phyloP scores from a whole-genome alignment of 2,329 filamentous ascomycete genomes.

The Pyrenochaeta sp. region DNA sequence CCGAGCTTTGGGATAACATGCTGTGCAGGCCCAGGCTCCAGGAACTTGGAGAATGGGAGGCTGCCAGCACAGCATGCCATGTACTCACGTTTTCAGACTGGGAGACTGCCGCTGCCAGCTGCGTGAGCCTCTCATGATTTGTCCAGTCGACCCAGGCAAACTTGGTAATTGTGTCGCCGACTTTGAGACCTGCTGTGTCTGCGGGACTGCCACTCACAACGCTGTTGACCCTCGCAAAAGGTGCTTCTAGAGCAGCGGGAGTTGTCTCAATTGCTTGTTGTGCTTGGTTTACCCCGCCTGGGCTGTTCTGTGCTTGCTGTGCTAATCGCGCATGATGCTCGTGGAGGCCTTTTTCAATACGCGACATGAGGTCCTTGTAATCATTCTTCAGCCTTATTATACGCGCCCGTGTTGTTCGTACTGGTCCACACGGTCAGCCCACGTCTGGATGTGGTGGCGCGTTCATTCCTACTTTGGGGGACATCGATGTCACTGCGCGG shows the following conservation, averaged over 20 bases:
- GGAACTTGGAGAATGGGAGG: not conserved
- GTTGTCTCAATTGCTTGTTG: conserved; percentile 33
- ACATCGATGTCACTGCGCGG: conserved; percentile 94
- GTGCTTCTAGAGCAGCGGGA: conserved; percentile 59
- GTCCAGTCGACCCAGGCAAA: conserved; percentile 85
- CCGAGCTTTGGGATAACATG: conserved; percentile 8
- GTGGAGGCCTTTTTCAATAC: conserved; percentile 86
- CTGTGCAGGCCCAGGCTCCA: conserved; percentile 9
- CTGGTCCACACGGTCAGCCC: conserved; percentile 57
- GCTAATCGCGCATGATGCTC: conserved; percentile 80
- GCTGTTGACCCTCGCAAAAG: conserved; percentile 90
- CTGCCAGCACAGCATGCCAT: conserved; percentile 9
- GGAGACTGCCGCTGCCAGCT: conserved; percentile 88
- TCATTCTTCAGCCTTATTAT: conserved; percentile 93
- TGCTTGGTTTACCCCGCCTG: conserved; percentile 33
- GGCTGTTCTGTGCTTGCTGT: conserved; percentile 55
- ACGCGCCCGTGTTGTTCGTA: conserved; percentile 89
- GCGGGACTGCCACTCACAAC: conserved; percentile 83
- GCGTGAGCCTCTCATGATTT: conserved; percentile 86
- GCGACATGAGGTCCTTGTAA: conserved; percentile 86
- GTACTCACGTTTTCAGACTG: conserved; percentile 84
- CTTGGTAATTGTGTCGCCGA: conserved; percentile 80
- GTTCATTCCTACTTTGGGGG: conserved; percentile 75
- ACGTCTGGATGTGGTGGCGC: not conserved
- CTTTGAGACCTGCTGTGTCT: conserved; percentile 78